Conservation (phyloP, 371 early-diverging fungal species). For the Actinomortierella ambigua region DNA sequence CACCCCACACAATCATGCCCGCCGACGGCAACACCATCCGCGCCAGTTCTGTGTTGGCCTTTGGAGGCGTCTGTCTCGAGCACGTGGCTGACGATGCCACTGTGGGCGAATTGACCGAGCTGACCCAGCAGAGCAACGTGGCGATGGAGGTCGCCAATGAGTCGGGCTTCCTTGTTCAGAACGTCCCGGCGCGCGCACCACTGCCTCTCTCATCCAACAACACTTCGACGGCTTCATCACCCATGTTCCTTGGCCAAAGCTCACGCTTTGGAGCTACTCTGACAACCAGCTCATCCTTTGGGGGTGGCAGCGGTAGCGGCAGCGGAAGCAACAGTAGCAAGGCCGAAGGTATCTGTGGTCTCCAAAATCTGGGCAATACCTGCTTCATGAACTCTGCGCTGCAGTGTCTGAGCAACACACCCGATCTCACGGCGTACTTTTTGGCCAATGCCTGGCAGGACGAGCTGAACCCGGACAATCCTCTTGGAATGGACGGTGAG, state of each 20-base stretch:
- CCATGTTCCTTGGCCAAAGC: too few species aligned
- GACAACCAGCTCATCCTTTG: too few species aligned
- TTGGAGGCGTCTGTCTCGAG: slow-evolving; percentile 20
- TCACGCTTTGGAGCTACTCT: too few species aligned
- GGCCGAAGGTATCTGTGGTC: slow-evolving; percentile 62
- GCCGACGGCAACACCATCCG: slow-evolving; percentile 25
- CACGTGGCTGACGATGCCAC: slow-evolving; percentile 17
- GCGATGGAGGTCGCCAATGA: slow-evolving; percentile 21
- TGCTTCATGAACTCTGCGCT: slow-evolving; percentile 89
- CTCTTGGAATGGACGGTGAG: slow-evolving; percentile 64
- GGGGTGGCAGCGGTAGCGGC: too few species aligned
- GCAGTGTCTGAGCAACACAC: slow-evolving; percentile 78
- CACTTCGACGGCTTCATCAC: too few species aligned
- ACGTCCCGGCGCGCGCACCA: too few species aligned
- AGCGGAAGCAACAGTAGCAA: slow-evolving; percentile 5
- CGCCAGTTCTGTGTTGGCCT: not conserved
- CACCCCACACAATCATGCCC: not conserved
- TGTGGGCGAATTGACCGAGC: slow-evolving; percentile 24
- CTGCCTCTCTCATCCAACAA: too few species aligned
- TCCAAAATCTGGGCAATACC: slow-evolving; percentile 85
- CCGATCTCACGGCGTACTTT: slow-evolving; percentile 66
- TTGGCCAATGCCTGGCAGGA: slow-evolving; percentile 48
- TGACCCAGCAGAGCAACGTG: slow-evolving; percentile 9
- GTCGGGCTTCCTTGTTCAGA: slow-evolving; percentile 6
- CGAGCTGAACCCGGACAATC: slow-evolving; percentile 59